A percentile compares a stretch with the other conserved stretches of the same genome.
Evolutionary conservation across 495 filamentous ascomycete genomes (phyloP).

Genomic region (Penicillium verhagenii): DNA sequence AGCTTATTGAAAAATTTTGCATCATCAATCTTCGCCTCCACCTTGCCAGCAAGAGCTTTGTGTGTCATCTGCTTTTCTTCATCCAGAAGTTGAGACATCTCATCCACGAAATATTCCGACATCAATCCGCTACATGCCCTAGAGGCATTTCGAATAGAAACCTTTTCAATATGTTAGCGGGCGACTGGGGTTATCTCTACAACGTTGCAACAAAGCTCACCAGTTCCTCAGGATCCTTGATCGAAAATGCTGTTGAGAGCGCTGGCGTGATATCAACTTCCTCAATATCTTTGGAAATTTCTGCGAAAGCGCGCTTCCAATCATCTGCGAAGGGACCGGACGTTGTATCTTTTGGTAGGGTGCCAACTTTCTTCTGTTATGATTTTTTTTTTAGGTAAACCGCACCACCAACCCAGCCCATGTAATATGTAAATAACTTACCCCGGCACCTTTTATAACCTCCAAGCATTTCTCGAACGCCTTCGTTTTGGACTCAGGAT

Average conservation of each 20-base stretch:
- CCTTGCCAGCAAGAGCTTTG: conserved; percentile 73
- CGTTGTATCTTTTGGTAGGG: conserved; percentile 77
- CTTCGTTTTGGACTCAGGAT: conserved; percentile 82
- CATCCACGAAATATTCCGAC: conserved; percentile 92
- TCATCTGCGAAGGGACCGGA: conserved; percentile 91
- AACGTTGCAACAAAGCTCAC: conserved; percentile 36
- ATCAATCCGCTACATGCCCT: conserved; percentile 89
- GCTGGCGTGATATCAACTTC: conserved; percentile 83
- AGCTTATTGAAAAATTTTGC: conserved; percentile 85
- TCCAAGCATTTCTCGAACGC: conserved; percentile 79
- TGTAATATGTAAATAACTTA: conserved; percentile 56
- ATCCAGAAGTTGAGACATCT: conserved; percentile 94
- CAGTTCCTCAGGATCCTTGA: conserved; percentile 94
- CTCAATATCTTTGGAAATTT: conserved; percentile 78
- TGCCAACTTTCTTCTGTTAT: conserved; percentile 78
- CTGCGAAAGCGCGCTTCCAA: conserved; percentile 80
- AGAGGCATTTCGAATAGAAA: conserved; percentile 88
- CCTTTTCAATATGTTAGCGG: conserved; percentile 39
- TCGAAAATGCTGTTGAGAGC: conserved; percentile 81
- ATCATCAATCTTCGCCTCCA: conserved; percentile 89
- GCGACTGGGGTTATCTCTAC: not conserved
- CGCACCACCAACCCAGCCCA: not conserved
- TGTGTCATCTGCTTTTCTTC: conserved; percentile 96
- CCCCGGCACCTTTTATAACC: conserved; percentile 82
- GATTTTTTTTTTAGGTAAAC: not conserved